Evolutionary conservation across 495 filamentous ascomycete genomes (phyloP).

Genomic region (Penicillium macrosclerotiorum): DNA sequence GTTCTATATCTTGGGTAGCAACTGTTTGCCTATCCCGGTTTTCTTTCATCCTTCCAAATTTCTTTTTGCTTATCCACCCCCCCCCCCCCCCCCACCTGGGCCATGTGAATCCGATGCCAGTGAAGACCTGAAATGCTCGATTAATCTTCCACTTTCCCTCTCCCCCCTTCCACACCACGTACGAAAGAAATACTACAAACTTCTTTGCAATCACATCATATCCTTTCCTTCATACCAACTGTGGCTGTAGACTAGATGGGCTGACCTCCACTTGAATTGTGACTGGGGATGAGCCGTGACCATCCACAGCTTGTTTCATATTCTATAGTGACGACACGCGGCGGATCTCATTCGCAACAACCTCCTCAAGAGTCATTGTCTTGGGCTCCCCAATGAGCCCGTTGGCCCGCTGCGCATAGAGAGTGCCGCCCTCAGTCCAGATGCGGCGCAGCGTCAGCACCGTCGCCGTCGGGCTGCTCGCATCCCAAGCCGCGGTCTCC

Average conservation of each 20-base stretch:
- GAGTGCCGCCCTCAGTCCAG: conserved; percentile 68
- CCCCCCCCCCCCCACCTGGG: too few species aligned
- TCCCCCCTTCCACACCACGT: background rate
- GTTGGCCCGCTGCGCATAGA: conserved; percentile 68
- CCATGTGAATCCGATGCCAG: conserved; percentile 29
- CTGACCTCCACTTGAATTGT: too few species aligned
- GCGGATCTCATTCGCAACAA: conserved; percentile 29
- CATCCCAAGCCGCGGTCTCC: conserved; percentile 56
- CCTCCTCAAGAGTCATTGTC: conserved; percentile 47
- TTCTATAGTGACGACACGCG: conserved; percentile 15
- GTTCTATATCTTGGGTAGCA: conserved; percentile 24
- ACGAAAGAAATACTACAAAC: too few species aligned
- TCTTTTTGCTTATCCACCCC: conserved; percentile 22
- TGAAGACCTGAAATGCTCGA: conserved; percentile 22
- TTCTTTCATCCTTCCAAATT: too few species aligned
- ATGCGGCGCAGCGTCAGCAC: conserved; percentile 60
- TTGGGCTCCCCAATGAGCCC: conserved; percentile 47
- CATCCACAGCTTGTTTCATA: too few species aligned
- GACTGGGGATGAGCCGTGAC: too few species aligned
- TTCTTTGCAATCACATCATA: too few species aligned
- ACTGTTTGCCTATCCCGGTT: conserved; percentile 8
- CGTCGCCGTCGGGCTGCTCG: conserved; percentile 52
- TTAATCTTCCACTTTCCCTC: conserved; percentile 15
- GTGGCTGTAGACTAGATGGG: too few species aligned
- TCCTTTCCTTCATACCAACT: too few species aligned